These are phyloP conservation scores for Colletotrichum echinochloae DNA, from an alignment of 2,329 filamentous ascomycete species.

Conservation along the genomic window DNA sequence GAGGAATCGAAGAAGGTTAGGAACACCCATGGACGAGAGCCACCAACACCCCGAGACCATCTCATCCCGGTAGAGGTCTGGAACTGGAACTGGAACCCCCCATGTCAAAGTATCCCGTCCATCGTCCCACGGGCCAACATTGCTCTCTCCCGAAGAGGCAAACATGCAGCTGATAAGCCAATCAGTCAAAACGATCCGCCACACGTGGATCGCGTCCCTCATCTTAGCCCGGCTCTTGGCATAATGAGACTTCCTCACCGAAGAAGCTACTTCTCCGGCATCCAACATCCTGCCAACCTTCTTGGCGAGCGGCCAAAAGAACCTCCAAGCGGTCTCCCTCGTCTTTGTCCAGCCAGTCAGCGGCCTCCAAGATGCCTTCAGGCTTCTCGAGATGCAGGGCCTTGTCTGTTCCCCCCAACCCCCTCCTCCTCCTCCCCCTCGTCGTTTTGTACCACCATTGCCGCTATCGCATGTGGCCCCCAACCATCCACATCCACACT, in stretches of 20 bases:
- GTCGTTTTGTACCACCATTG: constrained; percentile 7
- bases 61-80: background rate
- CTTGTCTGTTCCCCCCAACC: background rate
- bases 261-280: constrained; percentile 35
- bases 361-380: background rate
- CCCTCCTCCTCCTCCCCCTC: background rate
- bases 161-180: constrained; percentile 39
- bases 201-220: constrained; percentile 34
- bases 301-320: constrained; percentile 23
- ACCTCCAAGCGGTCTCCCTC: constrained; percentile 3
- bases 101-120: background rate
- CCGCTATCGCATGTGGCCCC: constrained; percentile 9
- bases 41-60: constrained; percentile 2
- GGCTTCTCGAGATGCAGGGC: constrained; percentile 12
- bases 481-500: background rate
- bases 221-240: constrained; percentile 31
- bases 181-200: constrained; percentile 29
- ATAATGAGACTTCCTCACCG: constrained; percentile 32
- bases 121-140: background rate
- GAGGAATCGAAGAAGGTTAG: background rate
- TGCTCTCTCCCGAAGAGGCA: constrained; percentile 25
- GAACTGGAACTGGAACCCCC: no score
- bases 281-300: constrained; percentile 16
- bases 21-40: background rate
- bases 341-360: constrained; percentile 29